These are phyloP conservation scores for Haberlea rhodopensis DNA, from an alignment of 257 asterid species.

Conservation along the genomic window DNA sequence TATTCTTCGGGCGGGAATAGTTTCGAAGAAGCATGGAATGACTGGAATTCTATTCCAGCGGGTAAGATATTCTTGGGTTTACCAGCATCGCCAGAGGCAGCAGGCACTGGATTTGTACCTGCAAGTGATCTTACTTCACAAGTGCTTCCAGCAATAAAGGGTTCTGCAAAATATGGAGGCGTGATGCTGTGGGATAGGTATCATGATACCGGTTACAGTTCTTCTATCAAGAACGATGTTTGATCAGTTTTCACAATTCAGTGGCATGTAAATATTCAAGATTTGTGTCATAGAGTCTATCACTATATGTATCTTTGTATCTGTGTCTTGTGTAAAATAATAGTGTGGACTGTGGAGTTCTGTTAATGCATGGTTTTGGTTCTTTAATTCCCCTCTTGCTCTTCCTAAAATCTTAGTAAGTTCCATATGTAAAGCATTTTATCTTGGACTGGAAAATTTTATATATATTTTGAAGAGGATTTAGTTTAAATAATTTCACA, in stretches of 20 bases:
- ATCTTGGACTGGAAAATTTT: no score
- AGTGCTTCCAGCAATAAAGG: constrained; percentile 30
- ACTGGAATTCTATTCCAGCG: constrained; percentile 35
- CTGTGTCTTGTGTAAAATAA: no score
- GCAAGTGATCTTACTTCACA: constrained; percentile 26
- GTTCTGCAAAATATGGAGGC: constrained; percentile 34
- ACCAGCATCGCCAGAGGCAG: constrained; percentile 33
- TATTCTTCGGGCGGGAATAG: constrained; percentile 25
- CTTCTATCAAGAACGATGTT: constrained; percentile 26
- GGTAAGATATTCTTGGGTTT: constrained; percentile 32
- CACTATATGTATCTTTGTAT: no score
- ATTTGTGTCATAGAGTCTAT: no score
- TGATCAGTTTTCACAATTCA: not conserved
- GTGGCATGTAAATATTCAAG: not conserved
- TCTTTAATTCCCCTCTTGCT: no score
- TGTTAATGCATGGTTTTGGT: no score
- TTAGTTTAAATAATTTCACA: no score
- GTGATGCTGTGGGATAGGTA: constrained; percentile 28
- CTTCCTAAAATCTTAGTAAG: no score
- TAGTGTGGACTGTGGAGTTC: no score
- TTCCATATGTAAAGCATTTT: no score
- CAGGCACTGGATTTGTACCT: constrained; percentile 34
- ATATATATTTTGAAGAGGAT: no score
- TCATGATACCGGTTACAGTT: constrained; percentile 26
- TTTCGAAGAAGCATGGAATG: constrained; percentile 35